These are phyloP conservation scores for Lasiodiplodia gonubiensis DNA, from an alignment of 2,329 filamentous ascomycete species.

Conservation along the genomic window DNA sequence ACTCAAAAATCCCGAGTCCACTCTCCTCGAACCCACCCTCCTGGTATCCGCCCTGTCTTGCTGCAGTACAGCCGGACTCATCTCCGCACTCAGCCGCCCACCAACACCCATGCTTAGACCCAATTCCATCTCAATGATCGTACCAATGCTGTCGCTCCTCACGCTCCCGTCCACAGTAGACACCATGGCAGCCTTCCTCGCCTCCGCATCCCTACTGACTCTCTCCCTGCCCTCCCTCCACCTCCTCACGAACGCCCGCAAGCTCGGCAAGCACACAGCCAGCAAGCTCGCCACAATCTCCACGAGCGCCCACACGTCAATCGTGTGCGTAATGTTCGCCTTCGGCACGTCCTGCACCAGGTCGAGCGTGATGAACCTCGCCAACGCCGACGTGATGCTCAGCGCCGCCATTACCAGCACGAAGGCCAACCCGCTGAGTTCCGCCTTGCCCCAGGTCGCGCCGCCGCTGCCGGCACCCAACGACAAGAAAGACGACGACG, in stretches of 20 bases:
- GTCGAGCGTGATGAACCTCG: conserved; percentile 39
- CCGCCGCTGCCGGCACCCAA: background rate
- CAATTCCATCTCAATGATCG: background rate
- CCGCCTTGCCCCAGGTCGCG: conserved; percentile 31
- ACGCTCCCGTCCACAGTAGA: background rate
- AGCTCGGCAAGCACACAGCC: conserved; percentile 38
- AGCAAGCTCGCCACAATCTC: conserved; percentile 40
- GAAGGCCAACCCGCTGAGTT: conserved; percentile 37
- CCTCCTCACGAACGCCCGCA: conserved; percentile 36
- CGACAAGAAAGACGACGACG: background rate
- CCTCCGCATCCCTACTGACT: background rate
- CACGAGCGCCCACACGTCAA: conserved; percentile 42
- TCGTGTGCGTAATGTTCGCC: conserved; percentile 41
- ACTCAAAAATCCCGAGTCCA: background rate
- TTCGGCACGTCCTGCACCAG: conserved; percentile 35
- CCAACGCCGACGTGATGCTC: conserved; percentile 37
- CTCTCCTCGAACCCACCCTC: background rate
- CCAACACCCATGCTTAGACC: background rate
- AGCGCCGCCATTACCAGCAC: conserved; percentile 40
- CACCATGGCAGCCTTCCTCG: background rate
- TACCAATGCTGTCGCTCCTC: background rate
- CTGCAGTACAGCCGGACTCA: background rate
- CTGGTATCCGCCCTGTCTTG: background rate
- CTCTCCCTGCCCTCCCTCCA: conserved; percentile 22
- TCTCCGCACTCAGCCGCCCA: background rate